Conservation (phyloP, 352 stramenopile genomes). For the Blastocystis sp. region DNA sequence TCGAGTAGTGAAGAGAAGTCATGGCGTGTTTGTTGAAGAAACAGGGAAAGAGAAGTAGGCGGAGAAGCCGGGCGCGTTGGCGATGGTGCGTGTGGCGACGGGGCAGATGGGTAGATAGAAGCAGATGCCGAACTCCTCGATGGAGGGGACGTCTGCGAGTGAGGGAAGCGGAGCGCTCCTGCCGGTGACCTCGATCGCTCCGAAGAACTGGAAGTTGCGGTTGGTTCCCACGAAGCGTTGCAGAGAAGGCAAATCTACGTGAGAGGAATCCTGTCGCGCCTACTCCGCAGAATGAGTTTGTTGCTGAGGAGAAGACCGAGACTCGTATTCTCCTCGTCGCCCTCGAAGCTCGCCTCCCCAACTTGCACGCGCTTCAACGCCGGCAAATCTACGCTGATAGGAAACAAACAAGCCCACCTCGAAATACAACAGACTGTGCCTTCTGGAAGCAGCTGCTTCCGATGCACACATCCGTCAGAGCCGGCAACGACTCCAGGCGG, state of each 20-base stretch:
- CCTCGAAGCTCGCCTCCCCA: background rate
- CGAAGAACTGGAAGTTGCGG: background rate
- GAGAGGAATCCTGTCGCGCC: too few species aligned
- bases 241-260: background rate
- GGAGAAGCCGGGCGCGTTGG: background rate
- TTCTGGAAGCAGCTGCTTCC: background rate
- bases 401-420: background rate
- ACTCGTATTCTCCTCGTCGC: constrained; percentile 7
- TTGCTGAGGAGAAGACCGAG: background rate
- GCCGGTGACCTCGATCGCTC: background rate
- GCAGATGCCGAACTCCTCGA: background rate
- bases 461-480: background rate
- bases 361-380: background rate
- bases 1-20: constrained; percentile 30
- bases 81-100: background rate
- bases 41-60: constrained; percentile 1
- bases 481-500: background rate
- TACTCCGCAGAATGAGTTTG: background rate
- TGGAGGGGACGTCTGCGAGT: background rate
- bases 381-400: constrained; percentile 18
- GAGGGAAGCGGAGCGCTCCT: background rate
- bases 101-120: background rate
- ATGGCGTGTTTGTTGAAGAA: constrained; percentile 22
- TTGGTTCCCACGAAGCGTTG: background rate
- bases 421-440: background rate